Evolutionary conservation across 208 protist genomes (phyloP), one percentile per base, ranked within the genome.

Genomic region (Trypanosoma cruzi): DNA sequence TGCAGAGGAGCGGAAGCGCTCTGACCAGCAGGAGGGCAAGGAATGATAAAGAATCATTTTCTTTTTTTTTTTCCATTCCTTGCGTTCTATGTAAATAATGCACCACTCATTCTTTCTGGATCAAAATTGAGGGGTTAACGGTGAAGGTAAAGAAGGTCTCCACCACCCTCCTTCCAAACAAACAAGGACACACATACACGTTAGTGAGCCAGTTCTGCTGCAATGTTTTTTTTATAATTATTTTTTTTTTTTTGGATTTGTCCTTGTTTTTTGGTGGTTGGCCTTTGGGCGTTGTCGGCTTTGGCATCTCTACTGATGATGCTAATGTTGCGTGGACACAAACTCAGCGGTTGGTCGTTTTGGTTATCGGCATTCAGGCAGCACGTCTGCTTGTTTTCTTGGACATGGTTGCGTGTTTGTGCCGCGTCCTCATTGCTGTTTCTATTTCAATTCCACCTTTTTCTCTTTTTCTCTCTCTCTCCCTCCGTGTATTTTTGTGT

Each of bases 191-290:
- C 40, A 44, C 40, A 16, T 3, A 44, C 40, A 16, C 40, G 40
- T 44, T 7, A 1, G 18, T 20, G 18, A 44, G 11, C 7, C 36
- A 40, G 7, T 11, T 4, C 11, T 40, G 36, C 4, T 40, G 36
- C 36, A 40, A 4, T 40, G 4, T 40, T 40, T 40, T 13, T 40
- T 4, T 4, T 11, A 40, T 11, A n/a, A 26, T 59, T 44, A 7
- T 20, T 59, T 67, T 22, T 73, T 29, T 48, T 5, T 65, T 73
- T 48, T 46, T 64, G 44, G 11, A 34, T 71, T 26, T 58, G 37
- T 37, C 65, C 20, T 72, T 62, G 31, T 73, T 53, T 46, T 73
- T 60, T 60, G 59, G 49, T 59, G 11, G 37, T 44, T 67, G 46
- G 0, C 55, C 44, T 4, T 70, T 36, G 10, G 40, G 11, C 40